Evolutionary conservation across 345 rosid species (phyloP), one percentile per base, ranked within the genome.

Genomic region (Rubroshorea leprosula): DNA sequence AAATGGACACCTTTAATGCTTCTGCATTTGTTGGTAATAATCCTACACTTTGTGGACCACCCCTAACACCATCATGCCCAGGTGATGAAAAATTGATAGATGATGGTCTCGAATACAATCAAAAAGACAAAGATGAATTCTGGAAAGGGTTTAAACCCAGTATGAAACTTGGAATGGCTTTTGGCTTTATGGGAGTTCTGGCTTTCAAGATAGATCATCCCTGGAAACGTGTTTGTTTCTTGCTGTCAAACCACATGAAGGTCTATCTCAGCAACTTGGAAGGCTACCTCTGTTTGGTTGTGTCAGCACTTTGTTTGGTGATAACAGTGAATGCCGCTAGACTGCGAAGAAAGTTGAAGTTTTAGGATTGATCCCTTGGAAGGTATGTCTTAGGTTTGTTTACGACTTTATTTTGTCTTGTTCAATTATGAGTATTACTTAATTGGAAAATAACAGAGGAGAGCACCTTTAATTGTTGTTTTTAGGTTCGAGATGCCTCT

Each of bases 41-140:
- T 58, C 57, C 25, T 0, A 23, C 22, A 0, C 67, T 71, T 5
- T 66, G 75, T 19, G 69, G 69, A 54, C 66, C n/a, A n/a, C n/a
- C n/a, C 14, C 16, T 54, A 15, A 11, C 1, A 0, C 49, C 39
- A 35, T 1, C 41, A 1, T 63, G 68, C 27, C 43, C 53, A 0
- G 53, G 19, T 25, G 46, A 52, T 6, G 55, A 23, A 58, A 16
- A 6, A 11, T 1, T 39, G 20, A 20, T 3, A 0, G 47, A 14
- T 6, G 14, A 1, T 44, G 17, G 18, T 44, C n/a, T 13, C 18
- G 16, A 44, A 7, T 15, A 44, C 18, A 4, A 35, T 6, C 14
- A 44, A 3, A 5, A 14, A 44, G 47, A 44, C 17, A 5, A 44
- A 35, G 47, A 14, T n/a, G 47, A 16, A 13, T 44, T 44, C 47